phyloP scores from a whole-genome alignment of 2,329 filamentous ascomycete genomes.

The Microdochium paspali region DNA sequence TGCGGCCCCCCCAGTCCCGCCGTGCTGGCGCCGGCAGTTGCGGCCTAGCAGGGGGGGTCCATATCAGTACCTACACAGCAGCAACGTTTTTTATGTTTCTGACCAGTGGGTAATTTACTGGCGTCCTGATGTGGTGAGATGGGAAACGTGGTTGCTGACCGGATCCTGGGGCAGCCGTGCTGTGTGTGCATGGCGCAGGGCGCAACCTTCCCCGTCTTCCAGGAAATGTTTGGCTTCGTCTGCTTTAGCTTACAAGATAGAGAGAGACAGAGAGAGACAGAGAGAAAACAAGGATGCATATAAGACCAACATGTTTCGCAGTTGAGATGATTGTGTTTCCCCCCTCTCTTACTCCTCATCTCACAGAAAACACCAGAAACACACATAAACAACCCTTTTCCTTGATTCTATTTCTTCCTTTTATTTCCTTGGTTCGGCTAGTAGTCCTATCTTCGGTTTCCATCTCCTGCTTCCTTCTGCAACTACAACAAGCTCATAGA shows the following conservation, averaged over 20 bases:
- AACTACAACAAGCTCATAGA: background rate
- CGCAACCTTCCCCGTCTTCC: too few relatives aligned
- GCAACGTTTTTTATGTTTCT: too few relatives aligned
- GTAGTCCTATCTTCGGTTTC: background rate
- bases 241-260: background rate
- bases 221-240: background rate
- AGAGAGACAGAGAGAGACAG: too few relatives aligned
- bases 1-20: too few relatives aligned
- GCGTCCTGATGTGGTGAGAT: too few relatives aligned
- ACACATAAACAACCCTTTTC: background rate
- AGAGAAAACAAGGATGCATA: background rate
- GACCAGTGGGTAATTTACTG: too few relatives aligned
- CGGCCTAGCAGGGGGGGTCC: too few relatives aligned
- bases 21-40: too few relatives aligned
- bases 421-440: constrained; percentile 2
- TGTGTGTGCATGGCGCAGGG: too few relatives aligned
- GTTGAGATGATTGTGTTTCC: constrained; percentile 9
- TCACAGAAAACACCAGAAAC: constrained; percentile 8
- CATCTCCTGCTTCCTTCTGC: background rate
- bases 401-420: constrained; percentile 2
- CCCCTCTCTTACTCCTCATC: constrained; percentile 3
- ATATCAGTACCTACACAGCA: too few relatives aligned
- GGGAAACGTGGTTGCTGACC: too few relatives aligned
- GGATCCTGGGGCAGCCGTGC: too few relatives aligned
- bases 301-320: background rate